phyloP scores from a whole-genome alignment of 352 stramenopile genomes.

The Globisporangium middletonii region DNA sequence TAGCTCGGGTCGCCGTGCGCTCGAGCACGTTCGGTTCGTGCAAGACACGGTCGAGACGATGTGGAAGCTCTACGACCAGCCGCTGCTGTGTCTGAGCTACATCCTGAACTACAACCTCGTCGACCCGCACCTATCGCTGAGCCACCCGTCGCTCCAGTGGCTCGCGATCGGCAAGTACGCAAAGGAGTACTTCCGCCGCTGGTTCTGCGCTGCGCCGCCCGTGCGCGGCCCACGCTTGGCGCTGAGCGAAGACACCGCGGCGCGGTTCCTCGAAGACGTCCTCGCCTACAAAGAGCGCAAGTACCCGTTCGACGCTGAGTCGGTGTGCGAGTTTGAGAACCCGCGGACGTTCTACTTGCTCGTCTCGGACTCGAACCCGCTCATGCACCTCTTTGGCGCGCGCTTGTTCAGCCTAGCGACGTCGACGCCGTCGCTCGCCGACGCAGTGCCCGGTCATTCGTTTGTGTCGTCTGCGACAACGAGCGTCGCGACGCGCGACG shows the following conservation, averaged over 20 bases:
- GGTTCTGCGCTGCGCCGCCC: slow-evolving; percentile 39
- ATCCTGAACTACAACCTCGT: slow-evolving; percentile 73
- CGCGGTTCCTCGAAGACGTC: slow-evolving; percentile 69
- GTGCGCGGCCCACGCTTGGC: background rate
- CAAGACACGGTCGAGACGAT: slow-evolving; percentile 55
- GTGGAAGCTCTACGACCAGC: slow-evolving; percentile 75
- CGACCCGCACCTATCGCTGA: slow-evolving; percentile 34
- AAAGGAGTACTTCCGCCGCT: slow-evolving; percentile 67
- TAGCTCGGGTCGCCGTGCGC: background rate
- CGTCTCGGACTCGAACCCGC: slow-evolving; percentile 64
- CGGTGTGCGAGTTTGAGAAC: slow-evolving; percentile 73
- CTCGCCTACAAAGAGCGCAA: slow-evolving; percentile 72
- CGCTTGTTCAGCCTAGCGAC: slow-evolving; percentile 70
- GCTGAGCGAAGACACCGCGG: slow-evolving; percentile 48
- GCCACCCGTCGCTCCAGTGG: slow-evolving; percentile 58
- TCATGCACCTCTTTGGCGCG: slow-evolving; percentile 73
- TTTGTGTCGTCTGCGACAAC: slow-evolving; percentile 54
- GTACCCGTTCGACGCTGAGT: slow-evolving; percentile 68
- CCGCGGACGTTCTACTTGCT: slow-evolving; percentile 69
- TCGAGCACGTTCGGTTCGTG: slow-evolving; percentile 54
- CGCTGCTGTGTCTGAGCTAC: slow-evolving; percentile 63
- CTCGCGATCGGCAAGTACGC: slow-evolving; percentile 69
- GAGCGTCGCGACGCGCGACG: slow-evolving; percentile 19
- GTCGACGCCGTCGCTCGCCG: slow-evolving; percentile 34
- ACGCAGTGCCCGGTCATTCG: slow-evolving; percentile 35